Percentiles rank a stretch among this genome's conserved stretches.
phyloP scores from a whole-genome alignment of 2,329 filamentous ascomycete genomes.

The Paramyrothecium sp. region DNA sequence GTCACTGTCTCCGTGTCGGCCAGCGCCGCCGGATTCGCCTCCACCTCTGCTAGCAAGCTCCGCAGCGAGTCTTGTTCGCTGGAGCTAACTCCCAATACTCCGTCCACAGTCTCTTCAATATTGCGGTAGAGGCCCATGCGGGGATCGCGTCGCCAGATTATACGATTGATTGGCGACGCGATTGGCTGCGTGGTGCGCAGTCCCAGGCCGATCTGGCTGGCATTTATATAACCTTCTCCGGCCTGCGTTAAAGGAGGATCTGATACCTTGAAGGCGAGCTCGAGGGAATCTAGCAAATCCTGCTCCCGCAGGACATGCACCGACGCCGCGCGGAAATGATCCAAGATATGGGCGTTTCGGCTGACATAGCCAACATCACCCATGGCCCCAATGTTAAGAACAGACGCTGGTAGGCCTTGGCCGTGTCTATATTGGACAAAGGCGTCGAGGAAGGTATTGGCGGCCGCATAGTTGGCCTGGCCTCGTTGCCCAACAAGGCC shows the following conservation, averaged over 20 bases:
- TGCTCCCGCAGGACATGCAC: too few species aligned
- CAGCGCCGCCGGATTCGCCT: too few species aligned
- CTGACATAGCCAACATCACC: slow-evolving; percentile 36
- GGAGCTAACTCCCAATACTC: too few species aligned
- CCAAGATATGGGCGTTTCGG: too few species aligned
- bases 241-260: too few species aligned
- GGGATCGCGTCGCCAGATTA: background rate
- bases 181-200: background rate
- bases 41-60: too few species aligned
- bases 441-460: slow-evolving; percentile 39
- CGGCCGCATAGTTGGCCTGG: slow-evolving; percentile 35
- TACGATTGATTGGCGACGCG: background rate
- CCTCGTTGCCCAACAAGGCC: slow-evolving; percentile 19
- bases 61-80: too few species aligned
- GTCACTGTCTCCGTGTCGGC: too few species aligned
- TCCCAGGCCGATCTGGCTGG: background rate
- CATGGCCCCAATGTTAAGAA: slow-evolving; percentile 36
- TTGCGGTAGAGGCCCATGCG: background rate
- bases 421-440: slow-evolving; percentile 33
- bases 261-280: too few species aligned
- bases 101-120: background rate
- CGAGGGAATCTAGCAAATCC: too few species aligned
- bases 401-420: slow-evolving; percentile 31
- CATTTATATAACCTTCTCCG: too few species aligned
- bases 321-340: too few species aligned